Conservation (phyloP, 2,329 filamentous ascomycete genomes). For the Thermomyces lanuginosus region DNA sequence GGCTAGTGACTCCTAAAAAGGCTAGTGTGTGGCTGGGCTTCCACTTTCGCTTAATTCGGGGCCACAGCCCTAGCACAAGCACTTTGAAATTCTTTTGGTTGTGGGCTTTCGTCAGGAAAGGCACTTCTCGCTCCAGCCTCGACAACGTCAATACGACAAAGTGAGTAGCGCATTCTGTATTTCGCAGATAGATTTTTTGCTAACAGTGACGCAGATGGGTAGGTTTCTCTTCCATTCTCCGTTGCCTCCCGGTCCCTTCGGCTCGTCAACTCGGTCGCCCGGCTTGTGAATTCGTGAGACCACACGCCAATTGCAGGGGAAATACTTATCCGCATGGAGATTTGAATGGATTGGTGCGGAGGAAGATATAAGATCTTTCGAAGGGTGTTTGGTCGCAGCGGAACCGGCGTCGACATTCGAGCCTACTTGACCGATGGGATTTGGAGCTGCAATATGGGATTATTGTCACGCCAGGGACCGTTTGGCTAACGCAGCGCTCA, state of each 20-base stretch:
- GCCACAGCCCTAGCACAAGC: slow-evolving; percentile 30
- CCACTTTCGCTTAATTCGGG: slow-evolving; percentile 28
- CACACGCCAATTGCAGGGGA: too few species aligned
- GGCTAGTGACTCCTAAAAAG: slow-evolving; percentile 7
- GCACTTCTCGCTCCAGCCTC: slow-evolving; percentile 21
- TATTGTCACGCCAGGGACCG: slow-evolving; percentile 3
- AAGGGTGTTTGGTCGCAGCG: too few species aligned
- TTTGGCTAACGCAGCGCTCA: too few species aligned
- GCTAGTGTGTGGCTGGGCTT: slow-evolving; percentile 15
- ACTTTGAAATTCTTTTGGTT: slow-evolving; percentile 28
- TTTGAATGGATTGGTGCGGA: too few species aligned
- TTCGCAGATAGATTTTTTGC: slow-evolving; percentile 12
- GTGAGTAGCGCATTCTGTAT: slow-evolving; percentile 9
- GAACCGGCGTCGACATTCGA: too few species aligned
- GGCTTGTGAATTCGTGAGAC: too few species aligned
- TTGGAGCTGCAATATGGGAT: slow-evolving; percentile 5
- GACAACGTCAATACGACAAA: slow-evolving; percentile 28
- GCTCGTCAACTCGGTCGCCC: too few species aligned
- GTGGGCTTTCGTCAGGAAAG: slow-evolving; percentile 13
- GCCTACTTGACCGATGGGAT: slow-evolving; percentile 2
- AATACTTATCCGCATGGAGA: too few species aligned
- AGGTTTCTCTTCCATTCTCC: slow-evolving; percentile 31
- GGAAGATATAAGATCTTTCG: too few species aligned
- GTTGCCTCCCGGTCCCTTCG: too few species aligned
- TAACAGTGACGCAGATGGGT: slow-evolving; percentile 39